Evolutionary conservation across 2,329 filamentous ascomycete genomes (phyloP).

Genomic region (Fusarium palustre): DNA sequence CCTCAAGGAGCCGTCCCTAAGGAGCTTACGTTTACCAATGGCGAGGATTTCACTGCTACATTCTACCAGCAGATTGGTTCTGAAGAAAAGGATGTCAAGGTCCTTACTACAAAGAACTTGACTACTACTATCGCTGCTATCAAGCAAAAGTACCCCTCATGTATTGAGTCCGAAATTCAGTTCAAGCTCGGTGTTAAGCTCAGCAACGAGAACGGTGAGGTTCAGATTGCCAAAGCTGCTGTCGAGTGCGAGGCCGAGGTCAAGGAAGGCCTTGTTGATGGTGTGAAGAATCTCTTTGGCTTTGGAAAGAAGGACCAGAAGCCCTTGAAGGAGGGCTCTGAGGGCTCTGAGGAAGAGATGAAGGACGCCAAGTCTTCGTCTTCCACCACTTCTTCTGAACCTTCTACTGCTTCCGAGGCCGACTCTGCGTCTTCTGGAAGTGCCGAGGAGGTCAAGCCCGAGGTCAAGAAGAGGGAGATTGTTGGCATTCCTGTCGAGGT

Average conservation of each 20-base stretch:
- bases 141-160: conserved; percentile 79
- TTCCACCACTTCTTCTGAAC: conserved; percentile 41
- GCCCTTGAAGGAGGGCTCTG: conserved; percentile 66
- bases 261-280: conserved; percentile 88
- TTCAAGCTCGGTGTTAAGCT: conserved; percentile 84
- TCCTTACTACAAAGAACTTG: conserved; percentile 83
- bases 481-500: conserved; percentile 66
- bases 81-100: conserved; percentile 70
- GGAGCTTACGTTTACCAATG: conserved; percentile 84
- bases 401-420: conserved; percentile 47
- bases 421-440: conserved; percentile 62
- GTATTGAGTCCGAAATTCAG: conserved; percentile 78
- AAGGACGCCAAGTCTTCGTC: conserved; percentile 55
- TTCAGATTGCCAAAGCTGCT: conserved; percentile 79
- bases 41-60: conserved; percentile 81
- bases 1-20: conserved; percentile 80
- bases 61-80: conserved; percentile 79
- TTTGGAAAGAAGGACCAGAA: conserved; percentile 88
- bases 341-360: conserved; percentile 54
- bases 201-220: conserved; percentile 78
- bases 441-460: conserved; percentile 59
- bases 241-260: conserved; percentile 88
- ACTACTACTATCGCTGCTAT: conserved; percentile 84
- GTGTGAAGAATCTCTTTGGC: conserved; percentile 95
- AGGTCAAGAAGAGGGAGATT: conserved; percentile 70